Percentiles rank a stretch among this genome's conserved stretches.
phyloP scores from a whole-genome alignment of 192 early-diverging fungal genomes.

The Rhizoclosmatium sp. region DNA sequence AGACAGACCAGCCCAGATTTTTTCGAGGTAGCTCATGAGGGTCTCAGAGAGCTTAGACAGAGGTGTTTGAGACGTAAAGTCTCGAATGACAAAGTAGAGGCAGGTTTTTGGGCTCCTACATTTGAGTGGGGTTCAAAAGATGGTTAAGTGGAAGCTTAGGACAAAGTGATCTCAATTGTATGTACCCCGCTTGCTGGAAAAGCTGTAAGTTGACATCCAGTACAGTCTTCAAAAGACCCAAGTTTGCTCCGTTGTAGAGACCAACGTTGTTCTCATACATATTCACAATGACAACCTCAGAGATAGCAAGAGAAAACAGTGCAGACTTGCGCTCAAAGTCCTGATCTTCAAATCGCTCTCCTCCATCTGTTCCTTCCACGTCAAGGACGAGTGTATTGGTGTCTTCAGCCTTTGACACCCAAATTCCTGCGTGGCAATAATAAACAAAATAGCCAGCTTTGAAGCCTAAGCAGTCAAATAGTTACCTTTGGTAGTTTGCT shows the following conservation, averaged over 20 bases:
- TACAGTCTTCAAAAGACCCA: slow-evolving; percentile 97
- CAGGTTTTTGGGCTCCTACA: slow-evolving; percentile 86
- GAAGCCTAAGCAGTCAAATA: not conserved
- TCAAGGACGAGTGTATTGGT: slow-evolving; percentile 92
- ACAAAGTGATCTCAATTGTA: slow-evolving; percentile 7
- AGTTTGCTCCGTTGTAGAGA: slow-evolving; percentile 98
- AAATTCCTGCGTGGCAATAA: slow-evolving; percentile 71
- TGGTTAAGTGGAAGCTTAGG: not conserved
- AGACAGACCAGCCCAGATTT: slow-evolving; percentile 88
- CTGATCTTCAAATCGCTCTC: slow-evolving; percentile 95
- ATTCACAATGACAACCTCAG: slow-evolving; percentile 96
- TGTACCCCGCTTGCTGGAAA: slow-evolving; percentile 81
- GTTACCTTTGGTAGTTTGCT: slow-evolving; percentile 91
- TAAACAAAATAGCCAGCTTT: no score
- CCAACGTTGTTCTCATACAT: slow-evolving; percentile 97
- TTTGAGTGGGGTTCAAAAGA: not conserved
- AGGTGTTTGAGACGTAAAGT: slow-evolving; percentile 90
- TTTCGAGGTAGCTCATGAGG: slow-evolving; percentile 81
- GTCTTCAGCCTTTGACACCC: slow-evolving; percentile 86
- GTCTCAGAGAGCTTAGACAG: slow-evolving; percentile 81
- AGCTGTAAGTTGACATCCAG: slow-evolving; percentile 98
- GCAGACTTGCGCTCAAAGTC: slow-evolving; percentile 99
- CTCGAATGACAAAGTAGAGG: slow-evolving; percentile 95
- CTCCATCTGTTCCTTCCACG: slow-evolving; percentile 98
- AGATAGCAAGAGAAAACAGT: slow-evolving; percentile 93